phyloP scores from a whole-genome alignment of 208 protist species.

The Leishmania major region DNA sequence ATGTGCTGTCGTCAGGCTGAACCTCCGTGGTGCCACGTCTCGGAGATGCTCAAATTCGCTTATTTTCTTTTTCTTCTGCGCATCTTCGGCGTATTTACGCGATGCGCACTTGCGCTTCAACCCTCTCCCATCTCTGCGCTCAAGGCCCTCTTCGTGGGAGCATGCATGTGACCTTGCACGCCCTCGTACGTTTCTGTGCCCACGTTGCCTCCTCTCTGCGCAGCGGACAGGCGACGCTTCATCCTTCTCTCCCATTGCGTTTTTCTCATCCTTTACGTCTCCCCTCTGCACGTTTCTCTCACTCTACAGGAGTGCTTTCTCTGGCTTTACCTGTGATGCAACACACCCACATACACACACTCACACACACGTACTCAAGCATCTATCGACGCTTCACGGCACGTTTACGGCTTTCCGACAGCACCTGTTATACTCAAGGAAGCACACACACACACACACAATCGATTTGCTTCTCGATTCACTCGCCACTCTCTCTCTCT shows the following conservation, averaged over 20 bases:
- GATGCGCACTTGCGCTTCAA: not conserved
- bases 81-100: not conserved
- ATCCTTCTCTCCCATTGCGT: not conserved
- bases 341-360: not conserved
- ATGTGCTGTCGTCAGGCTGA: not conserved
- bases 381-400: not conserved
- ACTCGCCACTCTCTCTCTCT: not conserved
- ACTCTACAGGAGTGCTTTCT: not conserved
- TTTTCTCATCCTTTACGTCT: not conserved
- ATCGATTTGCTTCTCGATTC: not conserved
- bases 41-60: not conserved
- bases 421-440: not conserved
- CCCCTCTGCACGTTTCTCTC: not conserved
- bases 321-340: not conserved
- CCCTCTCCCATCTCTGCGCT: not conserved
- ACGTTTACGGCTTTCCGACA: not conserved
- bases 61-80: not conserved
- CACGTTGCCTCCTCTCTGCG: not conserved
- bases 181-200: not conserved
- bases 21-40: not conserved
- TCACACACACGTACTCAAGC: not conserved
- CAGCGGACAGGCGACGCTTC: not conserved
- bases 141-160: not conserved
- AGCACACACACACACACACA: not conserved
- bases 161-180: not conserved